Conservation (phyloP, 208 protist genomes). For the Herpetomonas tarakana region DNA sequence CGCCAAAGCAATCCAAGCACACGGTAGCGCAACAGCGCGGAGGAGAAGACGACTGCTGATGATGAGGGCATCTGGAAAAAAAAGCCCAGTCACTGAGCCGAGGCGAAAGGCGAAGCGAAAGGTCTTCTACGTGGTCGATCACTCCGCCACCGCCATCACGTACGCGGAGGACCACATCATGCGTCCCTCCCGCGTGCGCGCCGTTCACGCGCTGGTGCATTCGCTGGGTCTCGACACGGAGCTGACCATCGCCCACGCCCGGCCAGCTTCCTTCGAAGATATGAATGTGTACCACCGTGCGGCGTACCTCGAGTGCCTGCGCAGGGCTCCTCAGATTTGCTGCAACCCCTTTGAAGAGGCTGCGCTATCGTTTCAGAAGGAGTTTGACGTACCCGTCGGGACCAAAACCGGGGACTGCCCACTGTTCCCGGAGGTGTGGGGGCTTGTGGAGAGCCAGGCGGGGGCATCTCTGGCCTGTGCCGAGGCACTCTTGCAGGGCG, state of each 20-base stretch:
- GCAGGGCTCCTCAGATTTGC: slow-evolving; percentile 53
- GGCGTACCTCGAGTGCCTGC: slow-evolving; percentile 78
- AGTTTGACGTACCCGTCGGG: slow-evolving; percentile 72
- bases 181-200: slow-evolving; percentile 67
- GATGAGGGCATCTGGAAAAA: too few relatives aligned
- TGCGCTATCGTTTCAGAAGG: slow-evolving; percentile 67
- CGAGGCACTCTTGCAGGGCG: slow-evolving; percentile 89
- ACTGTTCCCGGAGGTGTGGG: slow-evolving; percentile 79
- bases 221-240: slow-evolving; percentile 61
- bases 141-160: slow-evolving; percentile 60
- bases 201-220: slow-evolving; percentile 63
- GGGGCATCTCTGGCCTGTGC: slow-evolving; percentile 95
- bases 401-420: slow-evolving; percentile 69
- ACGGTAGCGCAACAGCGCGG: too few relatives aligned
- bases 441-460: slow-evolving; percentile 63
- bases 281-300: slow-evolving; percentile 64
- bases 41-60: too few relatives aligned
- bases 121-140: slow-evolving; percentile 80
- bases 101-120: too few relatives aligned
- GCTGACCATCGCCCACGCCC: slow-evolving; percentile 55
- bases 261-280: slow-evolving; percentile 53
- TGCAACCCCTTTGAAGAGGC: slow-evolving; percentile 52
- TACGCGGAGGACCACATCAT: slow-evolving; percentile 76
- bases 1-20: too few relatives aligned
- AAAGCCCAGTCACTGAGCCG: too few relatives aligned